Evolutionary conservation across 2,329 filamentous ascomycete genomes (phyloP), one percentile per base, ranked within the genome.

Genomic region (Nigrospora osmanthi): DNA sequence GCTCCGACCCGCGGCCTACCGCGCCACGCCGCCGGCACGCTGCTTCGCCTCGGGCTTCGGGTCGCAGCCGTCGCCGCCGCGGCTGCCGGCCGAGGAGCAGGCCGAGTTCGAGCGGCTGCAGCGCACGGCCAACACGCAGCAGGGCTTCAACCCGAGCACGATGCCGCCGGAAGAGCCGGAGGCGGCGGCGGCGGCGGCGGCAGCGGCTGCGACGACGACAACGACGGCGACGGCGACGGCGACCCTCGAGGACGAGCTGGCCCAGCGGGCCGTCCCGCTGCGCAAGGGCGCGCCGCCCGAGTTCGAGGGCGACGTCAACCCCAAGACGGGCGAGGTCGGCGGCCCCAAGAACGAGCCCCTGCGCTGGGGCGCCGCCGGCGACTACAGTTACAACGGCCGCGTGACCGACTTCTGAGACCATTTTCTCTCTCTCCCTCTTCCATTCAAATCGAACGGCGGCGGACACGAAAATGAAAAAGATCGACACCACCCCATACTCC

Each of bases 321-420:
- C 93, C 3, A 85, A 84, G 72, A 98, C 93, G 2, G 93, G 93
- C 19, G 93, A 98, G 73, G 81, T 96, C 11, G 93, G 93, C 6
- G 93, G 93, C 1, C 93, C 93, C 6, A 98, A 97, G 81, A 97
- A 95, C 60, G 91, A 98, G 67, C 93, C 93, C 42, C 60, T 97
- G 61, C 72, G 90, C 56, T 96, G 91, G 91, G 89, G 89, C 0
- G 71, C 75, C 15, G 62, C 58, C 0, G 83, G 87, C 1, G 80
- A 84, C 57, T 98, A 90, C 85, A 96, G 89, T 63, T 98, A 87
- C 65, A 96, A 96, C 65, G 93, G 93, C 39, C 74, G 91, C 51
- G 90, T 94, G 44, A 97, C 91, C 19, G 93, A 98, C 67, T 98
- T 98, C 49, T 81, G 54, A 60, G 11, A 9, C 23, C 6, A 7